Evolutionary conservation across 352 stramenopile genomes (phyloP), one percentile per base, ranked within the genome.

Genomic region (Thalassiosira hispida): DNA sequence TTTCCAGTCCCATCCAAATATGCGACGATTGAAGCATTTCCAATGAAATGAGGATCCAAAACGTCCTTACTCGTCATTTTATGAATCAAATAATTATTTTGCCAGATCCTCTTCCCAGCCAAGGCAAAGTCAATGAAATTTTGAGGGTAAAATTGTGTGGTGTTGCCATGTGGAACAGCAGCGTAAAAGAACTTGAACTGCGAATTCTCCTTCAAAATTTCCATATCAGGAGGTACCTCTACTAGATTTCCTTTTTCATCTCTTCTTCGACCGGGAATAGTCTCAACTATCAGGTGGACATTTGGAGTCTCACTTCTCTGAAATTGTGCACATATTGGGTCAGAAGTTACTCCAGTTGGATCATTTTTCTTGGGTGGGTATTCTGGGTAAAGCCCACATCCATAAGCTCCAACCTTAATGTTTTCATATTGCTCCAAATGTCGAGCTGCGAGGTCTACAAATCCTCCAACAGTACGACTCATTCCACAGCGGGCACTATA

Each of bases 161-260:
- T 64, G 53, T 74, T 75, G 1, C 75, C 75, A 56, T 73, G 29
- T 14, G 75, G 75, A 64, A 83, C 75, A 22, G 22, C 25, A 22
- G 75, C 33, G 62, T 83, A 83, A 46, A 83, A 83, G 42, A 78
- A 67, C 33, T 83, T 78, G 46, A 83, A 83, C 27, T 68, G 72
- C 44, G 75, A 51, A 63, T 77, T 78, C n/a, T 83, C 67, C 25
- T 51, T 59, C 0, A 83, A 25, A 33, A 77, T 14, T 42, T 64
- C 46, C 3, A 27, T 44, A 71, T 76, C 73, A 12, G 68, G 61
- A 46, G 22, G 61, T 0, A 68, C 47, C 44, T 56, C 42, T 2
- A 81, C 57, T 0, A 72, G 11, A 25, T 55, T 31, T 25, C 73
- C 73, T 47, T 74, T 63, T 35, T 71, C 55, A 12, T 76, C 59